Base-by-base conservation (phyloP, 345 rosid species). In the Erucastrum elatum region DNA sequence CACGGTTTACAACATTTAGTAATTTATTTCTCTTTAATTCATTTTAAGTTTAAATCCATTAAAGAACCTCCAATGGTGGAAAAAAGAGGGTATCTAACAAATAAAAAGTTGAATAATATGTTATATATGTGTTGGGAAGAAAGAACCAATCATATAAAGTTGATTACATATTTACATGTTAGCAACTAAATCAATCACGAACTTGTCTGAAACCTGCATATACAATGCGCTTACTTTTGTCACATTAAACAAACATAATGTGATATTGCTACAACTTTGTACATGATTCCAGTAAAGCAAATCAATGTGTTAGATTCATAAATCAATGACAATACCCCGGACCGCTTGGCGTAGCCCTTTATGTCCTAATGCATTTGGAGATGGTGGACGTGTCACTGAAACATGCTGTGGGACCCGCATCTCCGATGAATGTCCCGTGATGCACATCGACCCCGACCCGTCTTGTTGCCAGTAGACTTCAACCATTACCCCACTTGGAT, bases 391-490 rank as follows among this genome's bases (percentile, higher is more conserved):
- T 66, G 56, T 60, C 33, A 73, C 58, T 0, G 25, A 25, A 34
- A 60, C 74, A 78, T 78, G 60, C n/a, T 44, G 33, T 33, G 77
- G 82, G 13, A 78, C 27, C 25, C 4, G 44, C 64, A 78, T 78
- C 55, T 94, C 97, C 7, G 80, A 46, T 1, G 97, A 91, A 72
- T 91, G 90, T 26, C 95, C 90, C 2, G 95, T 87, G 72, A 90
- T 90, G 86, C 95, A 88, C 75, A 92, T 91, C 6, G 87, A 68
- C 8, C 97, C 97, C 0, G 90, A 72, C 31, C 89, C 97, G 67
- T 94, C 98, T 83, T 92, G 94, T 71, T 85, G 85, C 95, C 95
- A 91, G 82, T 87, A 87, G 2, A 92, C 97, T 88, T 92, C 94
- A 29, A 92, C 97, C 97, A 91, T 94, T 11, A 85, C 10, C 17